Base-by-base conservation (phyloP, 1,284 basidiomycete genomes). In the Lentinula novae-zelandiae region DNA sequence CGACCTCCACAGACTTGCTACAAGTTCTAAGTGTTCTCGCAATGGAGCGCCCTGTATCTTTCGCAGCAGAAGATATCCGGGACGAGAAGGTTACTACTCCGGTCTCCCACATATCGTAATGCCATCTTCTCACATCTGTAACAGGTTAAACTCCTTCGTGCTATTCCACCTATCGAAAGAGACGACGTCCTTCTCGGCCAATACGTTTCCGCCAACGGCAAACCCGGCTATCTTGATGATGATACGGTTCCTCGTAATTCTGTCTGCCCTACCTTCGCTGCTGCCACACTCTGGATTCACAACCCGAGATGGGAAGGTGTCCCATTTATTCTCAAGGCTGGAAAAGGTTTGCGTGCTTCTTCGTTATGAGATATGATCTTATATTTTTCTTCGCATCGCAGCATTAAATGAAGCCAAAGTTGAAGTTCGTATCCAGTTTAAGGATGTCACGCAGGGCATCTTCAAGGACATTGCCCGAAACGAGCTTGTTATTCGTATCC, bases 11-110 rank as follows among this genome's bases (percentile, higher is more conserved):
- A 98, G 95, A 98, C 78, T 77, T 98, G 68, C 76, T 96, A 68
- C 95, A 98, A 78, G 93, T 96, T 36, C 81, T 98, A 64, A 95
- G 90, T 65, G 86, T 98, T 67, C 76, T 98, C 66, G 90, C 95
- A 22, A 98, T 98, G 95, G 95, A 98, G 73, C 87, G 95, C 46
- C 96, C 95, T 3, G 94, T 97, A n/a, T 97, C 95, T 2, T 98
- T 98, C 76, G 85, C 92, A 8, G 87, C 95, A 39, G 95, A 98
- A 76, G 95, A 98, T 72, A 94, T 98, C 69, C 92, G 96, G 66
- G 94, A 98, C 72, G 96, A 98, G 77, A 98, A 98, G 88, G 93
- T 90, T 12, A n/a, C 20, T 46, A 73, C 64, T 62, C 60, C 57
- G 40, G 60, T 54, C 20, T 64, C 63, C 61, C 61, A 65, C 60